Base-by-base conservation (phyloP, 2,329 filamentous ascomycete genomes). In the Claviceps arundinis region DNA sequence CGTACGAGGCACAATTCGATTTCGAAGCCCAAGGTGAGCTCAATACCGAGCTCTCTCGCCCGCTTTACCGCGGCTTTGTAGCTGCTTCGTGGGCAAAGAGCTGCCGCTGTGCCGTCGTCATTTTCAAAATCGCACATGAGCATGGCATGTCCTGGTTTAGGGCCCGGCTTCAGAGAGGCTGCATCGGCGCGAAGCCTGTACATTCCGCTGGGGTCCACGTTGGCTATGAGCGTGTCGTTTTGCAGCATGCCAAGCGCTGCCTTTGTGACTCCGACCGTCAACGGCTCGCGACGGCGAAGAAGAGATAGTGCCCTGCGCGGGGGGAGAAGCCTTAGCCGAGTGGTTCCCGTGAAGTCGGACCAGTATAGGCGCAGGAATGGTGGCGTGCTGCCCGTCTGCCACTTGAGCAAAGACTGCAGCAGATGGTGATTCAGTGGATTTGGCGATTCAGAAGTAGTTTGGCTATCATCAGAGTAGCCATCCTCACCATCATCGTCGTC, bases 1-100 rank as follows among this genome's bases (percentile, higher is more conserved):
- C 74, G 73, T 57, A 91, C 70, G 56, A 94, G 82, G 1, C 87
- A 74, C 9, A 93, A 78, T 65, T 94, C 88, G 42, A 94, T 80
- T 65, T 95, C 89, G 57, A 93, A 94, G 0, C 88, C 89, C 16
- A 89, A 66, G 0, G 83, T 71, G 47, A 89, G 80, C 3, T 73
- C 66, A 2, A 88, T 70, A 1, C 73, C 71, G 40, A 78, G 70
- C 2, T 66, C 59, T 11, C 73, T 68, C 0, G 85, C 76, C 5
- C 68, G 66, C 0, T 74, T 68, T 1, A 84, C 61, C 0, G 81
- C 70, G 3, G 66, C 70, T 51, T 78, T 69, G 51, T 94, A 70
- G 52, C 83, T 63, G 43, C 80, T 71, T 51, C 87, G 76, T 1
- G 88, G 87, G 59, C 87, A 94, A 0, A 82, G 56, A 1, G 58